Base-by-base conservation (phyloP, 768 basidiomycete genomes). In the Cystobasidium onofrii region DNA sequence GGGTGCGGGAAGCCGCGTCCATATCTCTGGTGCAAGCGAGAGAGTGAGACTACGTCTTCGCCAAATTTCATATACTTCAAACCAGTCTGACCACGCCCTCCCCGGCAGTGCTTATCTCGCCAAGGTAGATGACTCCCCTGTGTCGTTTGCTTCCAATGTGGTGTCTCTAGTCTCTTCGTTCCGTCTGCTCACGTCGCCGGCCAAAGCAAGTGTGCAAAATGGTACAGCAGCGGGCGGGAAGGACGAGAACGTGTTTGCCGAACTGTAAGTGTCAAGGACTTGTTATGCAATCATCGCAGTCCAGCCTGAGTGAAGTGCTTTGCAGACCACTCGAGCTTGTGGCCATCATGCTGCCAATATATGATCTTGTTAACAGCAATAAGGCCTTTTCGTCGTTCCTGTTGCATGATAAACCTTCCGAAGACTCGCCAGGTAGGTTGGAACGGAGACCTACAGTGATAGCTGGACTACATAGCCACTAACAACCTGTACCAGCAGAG, bases 321-420 rank as follows among this genome's bases (percentile, higher is more conserved):
- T 54, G 54, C 20, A 74, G 77, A 61, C 78, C 78, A 18, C 69
- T 73, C 0, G 64, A 73, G 20, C 41, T 62, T 36, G 20, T 69
- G 3, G 75, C 54, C 7, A 41, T 78, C 39, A 54, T 78, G 18
- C 34, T 78, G 2, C 73, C 77, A 27, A 74, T 79, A 33, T 78
- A 74, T 54, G 76, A 79, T 31, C 69, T 79, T 6, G 31, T 78
- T 18, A 76, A 75, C 39, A 55, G 69, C 55, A 79, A 79, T 75
- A 76, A 78, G 69, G 76, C 73, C 17, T 78, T 79, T 60, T 46
- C 63, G 17, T 55, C 69, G 13, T 71, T 71, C 33, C 20, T 71
- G 29, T 31, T 71, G 23, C 52, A 61, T 31, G 69, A 71, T 17
- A 71, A 39, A 36, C 33, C 55, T 10, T n/a, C 31, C 7, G 69